These are phyloP conservation scores for Takakia lepidozioides DNA, from an alignment of 225 moss, liverwort and hornwort species.

Conservation along the genomic window DNA sequence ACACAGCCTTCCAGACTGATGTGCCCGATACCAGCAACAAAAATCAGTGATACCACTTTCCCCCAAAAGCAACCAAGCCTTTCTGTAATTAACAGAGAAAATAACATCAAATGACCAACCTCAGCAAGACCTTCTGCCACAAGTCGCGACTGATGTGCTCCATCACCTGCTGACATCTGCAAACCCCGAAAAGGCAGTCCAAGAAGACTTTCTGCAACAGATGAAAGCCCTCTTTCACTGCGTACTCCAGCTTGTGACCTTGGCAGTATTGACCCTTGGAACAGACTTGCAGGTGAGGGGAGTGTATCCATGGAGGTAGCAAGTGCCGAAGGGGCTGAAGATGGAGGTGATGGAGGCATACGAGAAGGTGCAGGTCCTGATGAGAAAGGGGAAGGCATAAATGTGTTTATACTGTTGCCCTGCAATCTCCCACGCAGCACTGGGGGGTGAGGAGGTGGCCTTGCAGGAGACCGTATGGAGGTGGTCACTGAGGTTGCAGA, in stretches of 20 bases:
- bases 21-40: too few relatives aligned
- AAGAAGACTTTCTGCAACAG: conserved; percentile 58
- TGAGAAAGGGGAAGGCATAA: conserved; percentile 43
- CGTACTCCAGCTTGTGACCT: conserved; percentile 47
- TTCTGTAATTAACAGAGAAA: too few relatives aligned
- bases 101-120: conserved; percentile 44
- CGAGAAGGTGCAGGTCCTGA: conserved; percentile 68
- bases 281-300: conserved; percentile 42
- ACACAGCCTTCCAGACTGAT: too few relatives aligned
- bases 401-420: conserved; percentile 39
- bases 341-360: conserved; percentile 36
- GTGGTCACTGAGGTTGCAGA: conserved; percentile 21
- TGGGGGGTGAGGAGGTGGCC: conserved; percentile 74
- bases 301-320: conserved; percentile 55
- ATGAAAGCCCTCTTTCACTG: conserved; percentile 52
- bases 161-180: conserved; percentile 52
- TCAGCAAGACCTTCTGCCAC: conserved; percentile 80
- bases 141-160: conserved; percentile 66
- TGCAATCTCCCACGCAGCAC: conserved; percentile 49
- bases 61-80: too few relatives aligned
- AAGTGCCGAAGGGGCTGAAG: conserved; percentile 48
- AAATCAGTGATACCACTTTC: too few relatives aligned
- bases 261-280: conserved; percentile 65
- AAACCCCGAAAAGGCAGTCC: conserved; percentile 68
- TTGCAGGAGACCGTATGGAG: conserved; percentile 48